phyloP scores from a whole-genome alignment of 352 stramenopile genomes.

The Phytophthora chlamydospora region DNA sequence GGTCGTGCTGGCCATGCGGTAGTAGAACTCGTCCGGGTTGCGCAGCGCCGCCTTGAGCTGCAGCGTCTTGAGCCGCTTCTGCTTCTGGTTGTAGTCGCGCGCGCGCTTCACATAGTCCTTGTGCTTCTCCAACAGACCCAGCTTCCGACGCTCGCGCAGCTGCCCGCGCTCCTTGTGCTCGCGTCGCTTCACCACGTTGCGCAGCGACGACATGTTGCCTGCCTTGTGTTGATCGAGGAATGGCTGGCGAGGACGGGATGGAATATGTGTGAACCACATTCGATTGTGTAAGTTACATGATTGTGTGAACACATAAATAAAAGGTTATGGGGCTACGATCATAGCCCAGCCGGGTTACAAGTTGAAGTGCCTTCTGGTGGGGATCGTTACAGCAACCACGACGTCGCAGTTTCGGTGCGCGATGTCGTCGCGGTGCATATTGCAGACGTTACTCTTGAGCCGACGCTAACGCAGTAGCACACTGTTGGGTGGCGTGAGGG shows the following conservation, averaged over 20 bases:
- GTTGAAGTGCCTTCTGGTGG: too few species aligned
- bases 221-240: neutral
- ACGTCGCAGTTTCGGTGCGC: too few species aligned
- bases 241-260: slow-evolving; percentile 15
- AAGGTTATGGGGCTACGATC: too few species aligned
- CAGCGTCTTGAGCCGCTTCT: slow-evolving; percentile 89
- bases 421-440: too few species aligned
- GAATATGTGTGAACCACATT: neutral
- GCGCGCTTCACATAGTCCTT: slow-evolving; percentile 98
- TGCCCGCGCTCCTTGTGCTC: slow-evolving; percentile 99
- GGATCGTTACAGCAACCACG: too few species aligned
- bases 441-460: too few species aligned
- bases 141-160: slow-evolving; percentile 89
- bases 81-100: slow-evolving; percentile 96
- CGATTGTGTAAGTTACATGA: too few species aligned
- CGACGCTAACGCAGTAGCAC: too few species aligned
- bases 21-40: slow-evolving; percentile 99
- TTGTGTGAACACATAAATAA: too few species aligned
- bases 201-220: slow-evolving; percentile 77
- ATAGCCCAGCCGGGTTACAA: too few species aligned
- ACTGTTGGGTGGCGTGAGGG: too few species aligned
- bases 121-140: slow-evolving; percentile 98
- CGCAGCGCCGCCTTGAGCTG: slow-evolving; percentile 93
- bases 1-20: slow-evolving; percentile 92
- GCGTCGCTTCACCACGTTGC: slow-evolving; percentile 98